A percentile compares a stretch with the other conserved stretches of the same genome.
Conservation (phyloP, 2,329 filamentous ascomycete genomes). For the Ilyonectria robusta region DNA sequence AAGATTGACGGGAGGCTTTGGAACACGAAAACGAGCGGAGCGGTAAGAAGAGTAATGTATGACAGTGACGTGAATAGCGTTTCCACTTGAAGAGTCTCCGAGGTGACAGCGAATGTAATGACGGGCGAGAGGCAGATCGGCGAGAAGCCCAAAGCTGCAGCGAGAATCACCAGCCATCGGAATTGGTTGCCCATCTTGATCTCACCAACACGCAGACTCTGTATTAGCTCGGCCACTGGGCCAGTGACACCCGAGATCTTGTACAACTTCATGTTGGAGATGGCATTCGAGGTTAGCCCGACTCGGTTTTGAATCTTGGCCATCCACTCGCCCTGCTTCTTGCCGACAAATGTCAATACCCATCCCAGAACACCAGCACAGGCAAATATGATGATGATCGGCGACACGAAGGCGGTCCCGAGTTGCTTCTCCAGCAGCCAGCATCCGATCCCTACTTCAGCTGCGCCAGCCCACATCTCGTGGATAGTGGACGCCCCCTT, state of each 20-base stretch:
- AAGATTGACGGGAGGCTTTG: slow-evolving; percentile 52
- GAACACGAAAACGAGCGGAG: slow-evolving; percentile 51
- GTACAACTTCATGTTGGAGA: slow-evolving; percentile 52
- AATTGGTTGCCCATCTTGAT: slow-evolving; percentile 47
- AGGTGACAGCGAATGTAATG: slow-evolving; percentile 51
- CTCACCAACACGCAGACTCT: slow-evolving; percentile 48
- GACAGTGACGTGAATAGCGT: slow-evolving; percentile 54
- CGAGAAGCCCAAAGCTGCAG: slow-evolving; percentile 48
- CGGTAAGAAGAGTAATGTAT: slow-evolving; percentile 52
- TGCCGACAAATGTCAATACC: slow-evolving; percentile 34
- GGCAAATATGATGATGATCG: slow-evolving; percentile 59
- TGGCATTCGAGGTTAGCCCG: slow-evolving; percentile 48
- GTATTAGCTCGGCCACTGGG: slow-evolving; percentile 49
- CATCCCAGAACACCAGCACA: slow-evolving; percentile 38
- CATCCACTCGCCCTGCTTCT: slow-evolving; percentile 55
- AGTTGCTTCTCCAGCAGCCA: slow-evolving; percentile 64
- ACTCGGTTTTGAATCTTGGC: slow-evolving; percentile 53
- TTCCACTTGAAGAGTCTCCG: slow-evolving; percentile 42
- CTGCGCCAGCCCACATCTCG: slow-evolving; percentile 56
- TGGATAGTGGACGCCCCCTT: slow-evolving; percentile 54
- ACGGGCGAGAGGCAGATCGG: slow-evolving; percentile 55
- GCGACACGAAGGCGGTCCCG: slow-evolving; percentile 62
- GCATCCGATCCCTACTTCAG: slow-evolving; percentile 61
- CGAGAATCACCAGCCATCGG: slow-evolving; percentile 44
- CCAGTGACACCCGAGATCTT: slow-evolving; percentile 51